Evolutionary conservation across 2,329 filamentous ascomycete genomes (phyloP).

Genomic region (Hawksworthiomyces lignivorus): DNA sequence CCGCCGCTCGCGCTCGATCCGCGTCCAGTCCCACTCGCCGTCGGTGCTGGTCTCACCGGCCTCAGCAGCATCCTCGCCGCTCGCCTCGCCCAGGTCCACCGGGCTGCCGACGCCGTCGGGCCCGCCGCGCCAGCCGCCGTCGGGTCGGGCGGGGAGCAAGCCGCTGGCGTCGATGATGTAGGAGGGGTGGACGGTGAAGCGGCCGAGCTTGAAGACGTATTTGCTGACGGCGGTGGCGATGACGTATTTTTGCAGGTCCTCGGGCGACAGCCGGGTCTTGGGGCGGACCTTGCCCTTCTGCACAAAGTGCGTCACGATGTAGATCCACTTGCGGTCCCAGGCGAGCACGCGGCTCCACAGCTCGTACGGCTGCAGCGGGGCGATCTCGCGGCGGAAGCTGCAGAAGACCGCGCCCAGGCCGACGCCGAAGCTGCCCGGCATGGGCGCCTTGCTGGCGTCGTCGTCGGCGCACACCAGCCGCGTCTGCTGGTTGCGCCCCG

Average conservation of each 20-base stretch:
- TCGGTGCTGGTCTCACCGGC: slow-evolving; percentile 27
- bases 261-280: slow-evolving; percentile 19
- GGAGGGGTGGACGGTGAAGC: slow-evolving; percentile 78
- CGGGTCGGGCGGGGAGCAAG: slow-evolving; percentile 66
- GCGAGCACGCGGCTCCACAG: slow-evolving; percentile 62
- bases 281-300: slow-evolving; percentile 52
- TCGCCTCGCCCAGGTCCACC: slow-evolving; percentile 30
- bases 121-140: slow-evolving; percentile 44
- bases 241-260: slow-evolving; percentile 52
- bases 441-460: slow-evolving; percentile 31
- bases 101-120: slow-evolving; percentile 30
- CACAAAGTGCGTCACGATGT: slow-evolving; percentile 67
- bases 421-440: slow-evolving; percentile 49
- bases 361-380: slow-evolving; percentile 61
- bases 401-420: slow-evolving; percentile 67
- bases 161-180: slow-evolving; percentile 63
- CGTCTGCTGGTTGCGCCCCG: slow-evolving; percentile 40
- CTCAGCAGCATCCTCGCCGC: slow-evolving; percentile 27
- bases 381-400: slow-evolving; percentile 67
- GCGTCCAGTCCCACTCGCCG: slow-evolving; percentile 50
- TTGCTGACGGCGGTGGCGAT: slow-evolving; percentile 68
- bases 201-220: slow-evolving; percentile 75
- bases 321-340: slow-evolving; percentile 80
- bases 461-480: slow-evolving; percentile 39
- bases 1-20: slow-evolving; percentile 46